Conservation (phyloP, 225 moss, liverwort and hornwort species). For the Physcomitrium patens region DNA sequence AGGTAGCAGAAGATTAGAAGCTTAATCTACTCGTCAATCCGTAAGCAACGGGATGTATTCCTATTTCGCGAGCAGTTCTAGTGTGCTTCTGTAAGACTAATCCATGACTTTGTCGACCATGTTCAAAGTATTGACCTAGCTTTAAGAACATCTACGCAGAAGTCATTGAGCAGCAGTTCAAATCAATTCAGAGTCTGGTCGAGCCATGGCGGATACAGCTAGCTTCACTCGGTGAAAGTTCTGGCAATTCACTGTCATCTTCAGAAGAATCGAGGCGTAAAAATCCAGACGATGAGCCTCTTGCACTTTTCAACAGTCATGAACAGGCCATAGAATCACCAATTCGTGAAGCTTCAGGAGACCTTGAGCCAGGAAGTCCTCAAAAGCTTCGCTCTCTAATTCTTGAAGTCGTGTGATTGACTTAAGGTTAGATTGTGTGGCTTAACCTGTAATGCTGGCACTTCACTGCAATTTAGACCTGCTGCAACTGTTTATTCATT, state of each 20-base stretch:
- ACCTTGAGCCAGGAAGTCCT: constrained; percentile 32
- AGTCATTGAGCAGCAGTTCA: constrained; percentile 51
- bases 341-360: constrained; percentile 41
- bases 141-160: constrained; percentile 35
- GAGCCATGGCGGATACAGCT: constrained; percentile 65
- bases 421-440: not conserved
- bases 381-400: constrained; percentile 30
- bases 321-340: constrained; percentile 29
- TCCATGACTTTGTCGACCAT: constrained; percentile 13
- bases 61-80: not conserved
- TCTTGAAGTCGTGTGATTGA: not conserved
- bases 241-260: constrained; percentile 44
- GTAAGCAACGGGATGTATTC: not conserved
- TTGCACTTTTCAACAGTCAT: constrained; percentile 36
- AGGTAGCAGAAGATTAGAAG: not conserved
- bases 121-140: constrained; percentile 15
- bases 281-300: constrained; percentile 28
- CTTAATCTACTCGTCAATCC: not conserved
- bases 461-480: constrained; percentile 17
- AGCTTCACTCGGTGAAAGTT: constrained; percentile 48
- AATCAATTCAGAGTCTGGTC: constrained; percentile 61
- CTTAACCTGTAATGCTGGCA: constrained; percentile 12
- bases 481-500: constrained; percentile 30
- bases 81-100: constrained; percentile 10
- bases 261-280: constrained; percentile 39